These are phyloP conservation scores for Sarocladium strictum DNA, from an alignment of 2,329 filamentous ascomycete species.

Conservation along the genomic window DNA sequence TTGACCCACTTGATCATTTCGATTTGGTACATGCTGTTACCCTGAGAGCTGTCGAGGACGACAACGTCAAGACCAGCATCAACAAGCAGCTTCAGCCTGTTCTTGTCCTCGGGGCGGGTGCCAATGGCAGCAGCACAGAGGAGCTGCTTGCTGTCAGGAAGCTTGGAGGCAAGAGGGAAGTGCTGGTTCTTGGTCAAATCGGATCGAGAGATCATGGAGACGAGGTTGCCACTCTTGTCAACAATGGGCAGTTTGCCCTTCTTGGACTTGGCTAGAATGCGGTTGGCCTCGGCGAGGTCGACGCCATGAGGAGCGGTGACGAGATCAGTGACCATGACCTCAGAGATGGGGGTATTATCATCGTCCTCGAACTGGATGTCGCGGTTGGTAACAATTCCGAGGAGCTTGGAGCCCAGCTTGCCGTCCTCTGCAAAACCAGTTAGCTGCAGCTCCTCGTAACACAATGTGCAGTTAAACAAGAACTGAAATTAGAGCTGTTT, in stretches of 20 bases:
- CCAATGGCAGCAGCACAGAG: constrained; percentile 94
- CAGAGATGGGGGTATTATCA: constrained; percentile 63
- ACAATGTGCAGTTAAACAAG: constrained; percentile 10
- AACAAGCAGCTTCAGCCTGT: constrained; percentile 76
- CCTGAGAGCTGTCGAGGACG: constrained; percentile 91
- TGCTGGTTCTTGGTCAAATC: constrained; percentile 98
- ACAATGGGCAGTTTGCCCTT: constrained; percentile 97
- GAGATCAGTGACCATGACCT: constrained; percentile 93
- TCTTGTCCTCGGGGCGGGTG: constrained; percentile 89
- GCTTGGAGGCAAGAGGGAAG: constrained; percentile 93
- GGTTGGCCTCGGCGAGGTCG: constrained; percentile 82
- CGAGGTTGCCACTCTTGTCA: constrained; percentile 74
- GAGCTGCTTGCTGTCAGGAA: constrained; percentile 94
- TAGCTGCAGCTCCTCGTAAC: constrained; percentile 23
- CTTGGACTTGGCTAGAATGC: constrained; percentile 88
- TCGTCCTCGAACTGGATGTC: constrained; percentile 96
- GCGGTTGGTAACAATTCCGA: constrained; percentile 96
- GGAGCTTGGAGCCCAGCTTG: constrained; percentile 87
- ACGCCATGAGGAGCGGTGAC: constrained; percentile 82
- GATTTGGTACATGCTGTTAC: constrained; percentile 97
- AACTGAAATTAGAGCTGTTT: constrained; percentile 14
- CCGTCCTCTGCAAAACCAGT: constrained; percentile 65
- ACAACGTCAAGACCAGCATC: constrained; percentile 95
- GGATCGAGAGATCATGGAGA: constrained; percentile 88
- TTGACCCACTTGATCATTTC: constrained; percentile 98